Evolutionary conservation across 2,329 filamentous ascomycete genomes (phyloP).

Genomic region (Cryphonectria parasitica): DNA sequence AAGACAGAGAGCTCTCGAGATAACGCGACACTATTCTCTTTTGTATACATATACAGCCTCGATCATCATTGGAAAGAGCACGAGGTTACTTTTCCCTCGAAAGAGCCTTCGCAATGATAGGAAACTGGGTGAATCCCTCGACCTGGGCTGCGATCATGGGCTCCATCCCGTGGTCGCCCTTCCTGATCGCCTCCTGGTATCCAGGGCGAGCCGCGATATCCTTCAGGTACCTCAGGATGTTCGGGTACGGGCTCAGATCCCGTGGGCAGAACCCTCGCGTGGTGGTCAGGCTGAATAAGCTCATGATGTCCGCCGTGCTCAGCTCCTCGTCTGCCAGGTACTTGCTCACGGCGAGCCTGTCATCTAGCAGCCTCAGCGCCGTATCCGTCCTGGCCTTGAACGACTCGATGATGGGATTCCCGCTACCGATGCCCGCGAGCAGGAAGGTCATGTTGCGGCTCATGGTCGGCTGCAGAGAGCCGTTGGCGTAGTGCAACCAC

Average conservation of each 20-base stretch:
- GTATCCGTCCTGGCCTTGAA: conserved; percentile 36
- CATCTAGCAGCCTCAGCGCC: conserved; percentile 50
- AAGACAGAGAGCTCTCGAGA: background rate
- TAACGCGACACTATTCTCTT: background rate
- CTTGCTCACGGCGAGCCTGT: conserved; percentile 48
- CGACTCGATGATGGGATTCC: conserved; percentile 32
- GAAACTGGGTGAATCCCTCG: conserved; percentile 22
- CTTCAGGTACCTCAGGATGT: conserved; percentile 51
- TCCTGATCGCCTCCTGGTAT: conserved; percentile 52
- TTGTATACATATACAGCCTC: background rate
- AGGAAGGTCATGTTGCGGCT: conserved; percentile 40
- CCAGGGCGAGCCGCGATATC: conserved; percentile 48
- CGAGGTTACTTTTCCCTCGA: background rate
- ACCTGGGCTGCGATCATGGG: conserved; percentile 28
- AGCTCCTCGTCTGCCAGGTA: conserved; percentile 66
- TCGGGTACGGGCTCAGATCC: conserved; percentile 45
- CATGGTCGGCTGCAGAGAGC: conserved; percentile 30
- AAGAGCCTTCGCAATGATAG: conserved; percentile 7
- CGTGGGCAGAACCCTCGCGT: conserved; percentile 55
- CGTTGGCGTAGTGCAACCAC: conserved; percentile 65
- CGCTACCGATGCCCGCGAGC: conserved; percentile 39
- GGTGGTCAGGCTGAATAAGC: conserved; percentile 63
- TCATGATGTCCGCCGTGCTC: conserved; percentile 69
- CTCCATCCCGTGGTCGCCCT: conserved; percentile 53
- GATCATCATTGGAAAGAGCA: background rate